Conservation (phyloP, 192 early-diverging fungal genomes). For the Coemansia sp. region DNA sequence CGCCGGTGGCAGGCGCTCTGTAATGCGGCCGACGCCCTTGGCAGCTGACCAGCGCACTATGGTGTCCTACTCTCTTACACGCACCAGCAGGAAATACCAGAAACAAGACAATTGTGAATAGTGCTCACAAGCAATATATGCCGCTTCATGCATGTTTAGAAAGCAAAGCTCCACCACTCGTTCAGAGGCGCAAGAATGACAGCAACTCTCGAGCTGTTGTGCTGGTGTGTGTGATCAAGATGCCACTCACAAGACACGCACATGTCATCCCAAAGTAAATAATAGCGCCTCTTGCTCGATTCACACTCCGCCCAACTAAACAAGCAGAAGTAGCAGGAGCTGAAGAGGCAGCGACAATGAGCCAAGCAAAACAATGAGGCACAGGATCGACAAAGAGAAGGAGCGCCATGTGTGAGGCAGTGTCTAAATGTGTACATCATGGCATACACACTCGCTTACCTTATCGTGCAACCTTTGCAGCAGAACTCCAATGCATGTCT, state of each 20-base stretch:
- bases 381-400: neutral
- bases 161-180: neutral
- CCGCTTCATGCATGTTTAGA: neutral
- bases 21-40: conserved; percentile 92
- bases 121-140: neutral
- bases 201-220: neutral
- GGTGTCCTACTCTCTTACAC: conserved; percentile 61
- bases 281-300: neutral
- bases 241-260: neutral
- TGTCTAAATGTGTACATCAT: no score
- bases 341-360: neutral
- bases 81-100: conserved; percentile 6
- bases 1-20: conserved; percentile 75
- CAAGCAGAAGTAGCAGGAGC: neutral
- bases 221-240: neutral
- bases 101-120: neutral
- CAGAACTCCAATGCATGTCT: conserved; percentile 82
- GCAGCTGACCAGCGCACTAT: conserved; percentile 98
- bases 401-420: no score
- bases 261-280: neutral
- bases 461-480: conserved; percentile 83
- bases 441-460: conserved; percentile 46
- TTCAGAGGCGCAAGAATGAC: neutral
- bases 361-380: neutral
- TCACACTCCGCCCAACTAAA: neutral